Percentiles rank a stretch among this genome's conserved stretches.
Evolutionary conservation across 2,329 filamentous ascomycete genomes (phyloP).

Genomic region (Hortaea werneckii): DNA sequence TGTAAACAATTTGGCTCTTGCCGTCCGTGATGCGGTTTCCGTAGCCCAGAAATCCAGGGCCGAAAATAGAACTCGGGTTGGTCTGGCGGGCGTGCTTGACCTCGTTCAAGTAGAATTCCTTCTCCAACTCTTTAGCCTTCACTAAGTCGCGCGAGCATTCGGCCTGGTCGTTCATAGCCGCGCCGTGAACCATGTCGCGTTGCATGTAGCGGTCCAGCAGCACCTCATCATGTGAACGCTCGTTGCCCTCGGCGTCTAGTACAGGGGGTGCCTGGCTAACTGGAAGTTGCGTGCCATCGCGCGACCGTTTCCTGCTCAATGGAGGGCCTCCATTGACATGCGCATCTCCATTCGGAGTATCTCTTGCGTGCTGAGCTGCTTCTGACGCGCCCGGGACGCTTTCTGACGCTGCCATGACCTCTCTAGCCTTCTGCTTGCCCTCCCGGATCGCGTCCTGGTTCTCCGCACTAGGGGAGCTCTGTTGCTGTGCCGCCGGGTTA

Average conservation of each 20-base stretch:
- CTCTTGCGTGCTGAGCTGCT: conserved; percentile 16
- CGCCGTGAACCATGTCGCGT: conserved; percentile 51
- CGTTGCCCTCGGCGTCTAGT: conserved; percentile 1
- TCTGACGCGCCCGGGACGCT: conserved; percentile 24
- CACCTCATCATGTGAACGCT: conserved; percentile 19
- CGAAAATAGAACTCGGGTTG: conserved; percentile 51
- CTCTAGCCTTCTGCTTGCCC: conserved; percentile 51
- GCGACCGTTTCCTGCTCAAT: conserved; percentile 47
- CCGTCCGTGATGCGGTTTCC: conserved; percentile 76
- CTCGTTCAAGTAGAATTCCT: conserved; percentile 56
- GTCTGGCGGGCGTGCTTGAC: conserved; percentile 50
- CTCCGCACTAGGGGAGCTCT: conserved; percentile 10
- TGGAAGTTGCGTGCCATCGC: conserved; percentile 46
- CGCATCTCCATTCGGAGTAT: conserved; percentile 14
- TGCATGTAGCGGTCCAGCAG: conserved; percentile 55
- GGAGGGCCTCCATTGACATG: conserved; percentile 39
- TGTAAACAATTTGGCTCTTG: conserved; percentile 66
- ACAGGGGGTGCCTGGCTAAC: conserved; percentile 18
- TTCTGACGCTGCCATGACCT: conserved; percentile 46
- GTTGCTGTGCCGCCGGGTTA: conserved; percentile 9
- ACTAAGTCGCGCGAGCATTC: conserved; percentile 37
- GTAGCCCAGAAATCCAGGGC: conserved; percentile 73
- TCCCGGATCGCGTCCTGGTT: conserved; percentile 41
- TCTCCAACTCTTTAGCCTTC: conserved; percentile 54
- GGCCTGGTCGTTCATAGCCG: conserved; percentile 40